phyloP scores from a whole-genome alignment of 2,329 filamentous ascomycete species.

The Sclerotinia nivalis region DNA sequence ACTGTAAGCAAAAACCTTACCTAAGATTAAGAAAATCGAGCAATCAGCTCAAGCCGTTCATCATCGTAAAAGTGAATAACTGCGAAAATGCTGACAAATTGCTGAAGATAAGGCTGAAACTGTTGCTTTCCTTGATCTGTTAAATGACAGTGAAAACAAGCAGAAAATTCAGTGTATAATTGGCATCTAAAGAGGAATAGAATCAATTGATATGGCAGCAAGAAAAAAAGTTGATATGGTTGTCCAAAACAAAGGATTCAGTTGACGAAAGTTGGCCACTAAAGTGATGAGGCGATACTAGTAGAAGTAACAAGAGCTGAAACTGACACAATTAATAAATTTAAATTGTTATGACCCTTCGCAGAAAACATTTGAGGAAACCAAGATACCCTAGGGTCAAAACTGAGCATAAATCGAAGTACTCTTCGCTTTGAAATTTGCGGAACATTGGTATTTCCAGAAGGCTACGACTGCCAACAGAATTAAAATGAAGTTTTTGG shows the following conservation, averaged over 20 bases:
- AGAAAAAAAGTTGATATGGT: not conserved
- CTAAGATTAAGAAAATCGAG: not conserved
- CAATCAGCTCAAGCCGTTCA: not conserved
- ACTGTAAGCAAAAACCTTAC: not conserved
- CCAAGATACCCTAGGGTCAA: accelerated
- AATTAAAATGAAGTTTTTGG: too few relatives aligned
- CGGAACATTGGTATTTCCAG: not conserved
- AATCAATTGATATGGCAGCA: not conserved
- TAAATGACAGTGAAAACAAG: not conserved
- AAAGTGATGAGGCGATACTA: not conserved
- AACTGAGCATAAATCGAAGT: not conserved
- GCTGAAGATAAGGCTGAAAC: not conserved
- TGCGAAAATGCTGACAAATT: not conserved
- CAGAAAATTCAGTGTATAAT: not conserved
- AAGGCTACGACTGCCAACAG: too few relatives aligned
- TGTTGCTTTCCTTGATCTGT: not conserved
- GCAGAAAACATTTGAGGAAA: too few relatives aligned
- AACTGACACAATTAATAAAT: not conserved
- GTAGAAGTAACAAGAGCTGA: not conserved
- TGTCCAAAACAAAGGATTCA: not conserved
- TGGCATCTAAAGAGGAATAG: not conserved
- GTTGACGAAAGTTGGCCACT: not conserved
- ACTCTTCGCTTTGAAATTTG: not conserved
- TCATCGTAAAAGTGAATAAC: not conserved
- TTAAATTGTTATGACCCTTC: accelerated